Percentiles rank a stretch among this genome's conserved stretches.
These are phyloP conservation scores for Arachis monticola DNA, from an alignment of 331 rosid genomes.

Conservation along the genomic window DNA sequence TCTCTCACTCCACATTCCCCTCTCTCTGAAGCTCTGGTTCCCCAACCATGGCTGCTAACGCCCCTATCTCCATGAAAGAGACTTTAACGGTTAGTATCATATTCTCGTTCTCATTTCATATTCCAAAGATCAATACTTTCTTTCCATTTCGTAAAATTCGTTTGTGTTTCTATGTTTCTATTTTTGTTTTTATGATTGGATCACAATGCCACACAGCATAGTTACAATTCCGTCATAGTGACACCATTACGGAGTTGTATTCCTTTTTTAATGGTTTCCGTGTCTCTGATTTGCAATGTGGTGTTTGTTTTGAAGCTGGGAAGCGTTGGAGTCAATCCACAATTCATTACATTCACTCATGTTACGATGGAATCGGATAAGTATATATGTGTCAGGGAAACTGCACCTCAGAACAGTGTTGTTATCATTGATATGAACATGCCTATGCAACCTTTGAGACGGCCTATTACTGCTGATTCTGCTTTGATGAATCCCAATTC, in stretches of 20 bases:
- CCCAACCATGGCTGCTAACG: constrained; percentile 55
- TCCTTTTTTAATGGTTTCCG: neutral
- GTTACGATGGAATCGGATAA: too few relatives aligned
- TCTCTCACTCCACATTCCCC: constrained; percentile 29
- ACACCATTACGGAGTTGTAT: constrained; percentile 10
- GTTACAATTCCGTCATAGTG: constrained; percentile 24
- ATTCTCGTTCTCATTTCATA: constrained; percentile 7
- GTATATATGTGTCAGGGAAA: too few relatives aligned
- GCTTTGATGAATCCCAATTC: too few relatives aligned
- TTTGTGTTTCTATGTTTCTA: neutral
- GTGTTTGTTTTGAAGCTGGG: constrained; percentile 44
- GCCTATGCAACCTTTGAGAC: too few relatives aligned
- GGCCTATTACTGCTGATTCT: too few relatives aligned
- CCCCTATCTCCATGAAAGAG: constrained; percentile 64
- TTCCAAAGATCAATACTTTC: constrained; percentile 27
- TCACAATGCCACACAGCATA: constrained; percentile 23
- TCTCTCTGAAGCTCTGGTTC: constrained; percentile 42
- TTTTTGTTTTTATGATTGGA: neutral
- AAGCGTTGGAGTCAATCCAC: too few relatives aligned
- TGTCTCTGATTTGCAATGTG: constrained; percentile 4
- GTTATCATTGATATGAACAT: too few relatives aligned
- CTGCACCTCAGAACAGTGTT: too few relatives aligned
- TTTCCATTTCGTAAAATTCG: constrained; percentile 3
- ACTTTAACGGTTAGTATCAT: constrained; percentile 49
- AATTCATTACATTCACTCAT: too few relatives aligned